Base-by-base conservation (phyloP, 1,284 basidiomycete species). In the Fistulina hepatica region DNA sequence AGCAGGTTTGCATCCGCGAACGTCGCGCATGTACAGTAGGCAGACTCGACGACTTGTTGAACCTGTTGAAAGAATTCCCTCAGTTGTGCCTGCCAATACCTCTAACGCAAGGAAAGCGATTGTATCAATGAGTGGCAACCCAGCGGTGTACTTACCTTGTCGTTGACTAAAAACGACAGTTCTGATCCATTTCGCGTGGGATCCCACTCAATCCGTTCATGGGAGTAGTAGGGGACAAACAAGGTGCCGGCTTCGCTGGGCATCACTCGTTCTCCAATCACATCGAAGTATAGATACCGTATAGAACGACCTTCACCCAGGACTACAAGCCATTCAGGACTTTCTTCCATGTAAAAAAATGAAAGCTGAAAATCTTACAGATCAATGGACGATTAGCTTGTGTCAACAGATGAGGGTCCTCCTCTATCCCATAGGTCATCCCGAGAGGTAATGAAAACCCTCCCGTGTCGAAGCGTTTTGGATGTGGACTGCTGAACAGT, bases 401-500 rank as follows among this genome's bases (percentile, higher is more conserved):
- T 0, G 63, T 54, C 16, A 88, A 63, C 8, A 80, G 57, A 36
- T 76, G 69, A 4, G 73, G 68, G 50, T 85, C 81, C 53, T 93
- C 90, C 33, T 83, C 80, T 21, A 94, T 67, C 2, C 90, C 90
- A 46, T 83, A 79, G 10, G 78, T 59, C 2, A 65, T 67, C 3
- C 79, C 80, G 3, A 81, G 57, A 0, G 89, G 84, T 11, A 93
- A 65, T 4, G 71, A 67, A 10, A 73, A 58, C 0, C 86, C 85
- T 9, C 19, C 15, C 41, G 81, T 72, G 54, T 81, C 68, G 46
- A 77, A 72, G 12, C 90, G 72, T 28, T 69, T 60, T 0, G 89
- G 89, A 63, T 97, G 93, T 3, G 88, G 75, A 1, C 64, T 53
- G n/a, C 63, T 67, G 59, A 97, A 97, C n/a, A 97, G 71, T 53